Conservation (phyloP, 83 land plant genomes). For the Picea mariana region DNA sequence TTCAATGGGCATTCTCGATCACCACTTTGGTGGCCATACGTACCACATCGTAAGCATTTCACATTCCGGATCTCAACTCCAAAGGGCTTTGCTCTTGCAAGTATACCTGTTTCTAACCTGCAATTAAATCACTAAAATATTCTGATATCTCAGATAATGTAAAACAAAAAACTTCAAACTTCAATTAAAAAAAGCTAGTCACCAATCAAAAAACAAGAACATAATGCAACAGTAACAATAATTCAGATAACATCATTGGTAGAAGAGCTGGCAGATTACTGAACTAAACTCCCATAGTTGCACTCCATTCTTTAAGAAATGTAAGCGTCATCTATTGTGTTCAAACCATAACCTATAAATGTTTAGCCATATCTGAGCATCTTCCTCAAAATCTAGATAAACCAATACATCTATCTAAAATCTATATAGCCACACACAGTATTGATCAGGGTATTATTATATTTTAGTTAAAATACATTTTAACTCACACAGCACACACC, state of each 20-base stretch:
- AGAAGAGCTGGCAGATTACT: neutral
- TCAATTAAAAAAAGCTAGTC: neutral
- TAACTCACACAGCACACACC: no score
- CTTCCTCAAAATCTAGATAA: no score
- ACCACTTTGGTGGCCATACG: conserved; percentile 96
- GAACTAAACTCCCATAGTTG: neutral
- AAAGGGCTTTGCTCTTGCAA: conserved; percentile 86
- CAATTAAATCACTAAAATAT: conserved; percentile 18
- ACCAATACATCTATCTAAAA: no score
- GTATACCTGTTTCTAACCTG: conserved; percentile 89
- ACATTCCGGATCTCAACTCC: conserved; percentile 97
- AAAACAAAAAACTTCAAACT: neutral
- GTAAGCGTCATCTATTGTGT: no score
- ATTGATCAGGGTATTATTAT: no score
- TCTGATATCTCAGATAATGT: conserved; percentile 10
- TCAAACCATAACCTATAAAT: no score
- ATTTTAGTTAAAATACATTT: no score
- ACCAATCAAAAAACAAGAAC: neutral
- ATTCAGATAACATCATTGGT: neutral
- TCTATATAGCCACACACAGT: no score
- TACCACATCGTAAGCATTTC: conserved; percentile 91
- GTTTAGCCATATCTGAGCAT: no score
- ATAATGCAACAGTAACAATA: neutral
- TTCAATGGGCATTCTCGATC: conserved; percentile 96
- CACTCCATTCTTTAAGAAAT: neutral